phyloP scores from a whole-genome alignment of 2,329 filamentous ascomycete species.

The Hypoxylon sp. region DNA sequence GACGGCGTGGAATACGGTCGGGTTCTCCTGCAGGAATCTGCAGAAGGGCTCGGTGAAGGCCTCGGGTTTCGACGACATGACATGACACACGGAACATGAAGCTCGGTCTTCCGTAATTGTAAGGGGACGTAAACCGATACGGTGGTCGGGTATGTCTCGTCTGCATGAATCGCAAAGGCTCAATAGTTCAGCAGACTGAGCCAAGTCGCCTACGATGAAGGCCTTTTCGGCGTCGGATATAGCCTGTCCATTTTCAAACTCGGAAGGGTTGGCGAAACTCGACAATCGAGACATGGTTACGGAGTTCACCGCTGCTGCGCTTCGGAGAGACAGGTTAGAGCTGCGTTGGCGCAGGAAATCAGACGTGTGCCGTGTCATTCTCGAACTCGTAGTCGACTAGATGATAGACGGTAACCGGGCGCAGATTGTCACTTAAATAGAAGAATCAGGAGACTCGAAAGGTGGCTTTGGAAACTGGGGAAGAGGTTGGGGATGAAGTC shows the following conservation, averaged over 20 bases:
- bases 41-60: slow-evolving; percentile 87
- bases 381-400: slow-evolving; percentile 8
- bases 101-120: slow-evolving; percentile 38
- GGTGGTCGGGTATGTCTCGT: slow-evolving; percentile 46
- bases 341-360: slow-evolving; percentile 61
- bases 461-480: slow-evolving; percentile 10
- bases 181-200: slow-evolving; percentile 26
- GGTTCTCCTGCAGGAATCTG: slow-evolving; percentile 89
- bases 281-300: slow-evolving; percentile 47
- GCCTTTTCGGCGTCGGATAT: slow-evolving; percentile 50
- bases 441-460: slow-evolving; percentile 5
- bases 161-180: slow-evolving; percentile 50
- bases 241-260: slow-evolving; percentile 43
- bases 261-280: slow-evolving; percentile 52
- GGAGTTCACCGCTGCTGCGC: slow-evolving; percentile 55
- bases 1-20: slow-evolving; percentile 93
- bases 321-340: slow-evolving; percentile 63
- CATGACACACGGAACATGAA: slow-evolving; percentile 46
- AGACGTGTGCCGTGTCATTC: slow-evolving; percentile 64
- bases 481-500: slow-evolving; percentile 31
- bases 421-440: slow-evolving; percentile 6
- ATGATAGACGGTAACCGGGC: neutral
- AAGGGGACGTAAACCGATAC: slow-evolving; percentile 51
- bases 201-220: slow-evolving; percentile 49
- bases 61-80: slow-evolving; percentile 63